These are phyloP conservation scores for Lagenidium giganteum DNA, from an alignment of 352 stramenopile genomes.

Conservation along the genomic window DNA sequence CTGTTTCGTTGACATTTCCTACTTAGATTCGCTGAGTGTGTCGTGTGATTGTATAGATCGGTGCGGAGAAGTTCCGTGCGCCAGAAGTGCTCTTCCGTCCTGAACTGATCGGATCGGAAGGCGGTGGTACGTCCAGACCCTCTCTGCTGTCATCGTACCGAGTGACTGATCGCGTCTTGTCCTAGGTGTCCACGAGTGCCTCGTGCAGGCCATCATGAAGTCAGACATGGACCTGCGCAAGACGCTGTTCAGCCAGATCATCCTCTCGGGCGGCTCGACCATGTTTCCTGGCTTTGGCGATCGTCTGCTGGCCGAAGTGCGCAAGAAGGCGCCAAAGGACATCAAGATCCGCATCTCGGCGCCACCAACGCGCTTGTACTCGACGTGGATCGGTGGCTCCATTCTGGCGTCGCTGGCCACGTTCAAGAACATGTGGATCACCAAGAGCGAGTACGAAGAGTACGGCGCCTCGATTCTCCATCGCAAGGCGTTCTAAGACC, in stretches of 20 bases:
- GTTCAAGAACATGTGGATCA: conserved; percentile 99
- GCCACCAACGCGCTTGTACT: conserved; percentile 93
- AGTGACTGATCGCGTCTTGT: not conserved
- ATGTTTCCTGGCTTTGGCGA: conserved; percentile 95
- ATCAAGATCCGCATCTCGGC: conserved; percentile 96
- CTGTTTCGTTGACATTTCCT: not conserved
- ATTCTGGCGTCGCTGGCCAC: conserved; percentile 96
- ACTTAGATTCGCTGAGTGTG: not conserved
- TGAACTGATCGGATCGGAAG: conserved; percentile 60
- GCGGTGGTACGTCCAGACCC: conserved; percentile 14
- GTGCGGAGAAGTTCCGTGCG: conserved; percentile 53
- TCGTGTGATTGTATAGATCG: conserved; percentile 27
- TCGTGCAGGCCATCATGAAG: conserved; percentile 95
- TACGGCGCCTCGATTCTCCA: conserved; percentile 96
- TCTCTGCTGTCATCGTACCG: conserved; percentile 2
- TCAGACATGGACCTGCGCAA: conserved; percentile 96
- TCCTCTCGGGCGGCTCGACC: conserved; percentile 93
- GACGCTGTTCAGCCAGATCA: conserved; percentile 91
- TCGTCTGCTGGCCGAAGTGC: conserved; percentile 92
- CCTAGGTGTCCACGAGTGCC: conserved; percentile 79
- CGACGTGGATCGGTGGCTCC: conserved; percentile 97
- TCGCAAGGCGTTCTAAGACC: conserved; percentile 89
- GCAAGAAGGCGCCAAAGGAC: conserved; percentile 85
- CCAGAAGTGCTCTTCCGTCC: conserved; percentile 68
- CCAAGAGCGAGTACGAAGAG: conserved; percentile 98